Conservation (phyloP, 106 monocot species). For the Amphibolis antarctica region DNA sequence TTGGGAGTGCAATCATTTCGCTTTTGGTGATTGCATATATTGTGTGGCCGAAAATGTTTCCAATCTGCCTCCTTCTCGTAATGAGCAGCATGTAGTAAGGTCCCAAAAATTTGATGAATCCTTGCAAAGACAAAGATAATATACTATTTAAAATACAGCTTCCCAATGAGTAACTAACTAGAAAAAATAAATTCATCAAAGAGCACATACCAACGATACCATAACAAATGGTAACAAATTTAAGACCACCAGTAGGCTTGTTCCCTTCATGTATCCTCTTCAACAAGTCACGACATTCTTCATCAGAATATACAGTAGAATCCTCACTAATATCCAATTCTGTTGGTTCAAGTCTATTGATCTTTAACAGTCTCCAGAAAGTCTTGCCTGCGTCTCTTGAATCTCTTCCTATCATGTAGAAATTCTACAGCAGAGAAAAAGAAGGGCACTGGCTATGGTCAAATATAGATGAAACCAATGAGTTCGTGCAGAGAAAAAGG, state of each 20-base stretch:
- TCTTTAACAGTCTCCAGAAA: slow-evolving; percentile 66
- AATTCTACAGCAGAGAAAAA: slow-evolving; percentile 38
- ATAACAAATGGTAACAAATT: slow-evolving; percentile 79
- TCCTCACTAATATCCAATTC: slow-evolving; percentile 79
- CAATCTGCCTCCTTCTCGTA: slow-evolving; percentile 72
- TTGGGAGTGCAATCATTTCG: slow-evolving; percentile 48
- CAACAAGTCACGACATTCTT: slow-evolving; percentile 58
- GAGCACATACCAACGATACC: slow-evolving; percentile 80
- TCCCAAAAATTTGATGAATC: slow-evolving; percentile 87
- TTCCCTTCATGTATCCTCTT: slow-evolving; percentile 76
- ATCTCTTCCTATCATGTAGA: slow-evolving; percentile 88
- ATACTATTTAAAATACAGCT: neutral
- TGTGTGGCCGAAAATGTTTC: slow-evolving; percentile 66
- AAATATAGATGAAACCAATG: too few species aligned
- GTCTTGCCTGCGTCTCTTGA: slow-evolving; percentile 56
- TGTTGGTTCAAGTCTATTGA: slow-evolving; percentile 57
- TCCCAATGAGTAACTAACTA: neutral
- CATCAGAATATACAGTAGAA: slow-evolving; percentile 42
- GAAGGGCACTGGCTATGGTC: neutral
- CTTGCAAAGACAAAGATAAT: slow-evolving; percentile 29
- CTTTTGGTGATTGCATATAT: slow-evolving; percentile 71
- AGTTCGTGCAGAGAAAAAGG: neutral
- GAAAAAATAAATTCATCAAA: neutral
- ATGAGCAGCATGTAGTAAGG: slow-evolving; percentile 95
- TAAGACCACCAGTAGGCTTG: slow-evolving; percentile 71